Evolutionary conservation across 768 basidiomycete genomes (phyloP), one percentile per base, ranked within the genome.

Genomic region (Xerocomellus amylosporus): DNA sequence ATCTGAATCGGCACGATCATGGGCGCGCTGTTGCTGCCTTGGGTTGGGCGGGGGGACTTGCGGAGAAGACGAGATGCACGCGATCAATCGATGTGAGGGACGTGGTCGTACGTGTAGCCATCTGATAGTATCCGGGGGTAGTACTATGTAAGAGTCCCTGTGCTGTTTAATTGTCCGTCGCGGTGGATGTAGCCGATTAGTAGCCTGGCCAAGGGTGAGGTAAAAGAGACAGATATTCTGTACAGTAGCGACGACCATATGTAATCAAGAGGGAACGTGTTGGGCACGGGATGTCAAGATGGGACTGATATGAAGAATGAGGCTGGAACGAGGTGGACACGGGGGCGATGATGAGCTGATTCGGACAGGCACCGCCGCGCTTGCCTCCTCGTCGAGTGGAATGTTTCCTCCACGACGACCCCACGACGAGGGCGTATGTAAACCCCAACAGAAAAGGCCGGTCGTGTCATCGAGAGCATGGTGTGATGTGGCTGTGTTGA

Each of bases 401-500:
- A 26, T 26, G 8, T 26, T 26, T 26, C 26, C 4, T 24, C 5
- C 24, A 2, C 24, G 24, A 24, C 24, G 26, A 26, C 26, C 26
- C 26, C 26, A 26, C 26, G 26, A 26, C 26, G 26, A 26, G 24
- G 24, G 24, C 5, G 24, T 24, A 24, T 24, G 24, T 24, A n/a
- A 51, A 14, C 41, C 28, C 49, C 36, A 44, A n/a, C 10, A 8
- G 10, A 46, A 46, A 34, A 14, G n/a, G n/a, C n/a, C n/a, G n/a
- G n/a, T n/a, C n/a, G n/a, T n/a, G n/a, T n/a, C n/a, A n/a, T n/a
- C n/a, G n/a, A n/a, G n/a, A 20, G 33, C 2, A 15, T 53, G 43
- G 47, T 55, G 15, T 38, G 49, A 63, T 55, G 66, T 68, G 69
- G 69, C 68, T 59, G 64, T 70, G 69, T 19, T 48, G 48, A 62